Percentiles rank a stretch among this genome's conserved stretches.
phyloP scores from a whole-genome alignment of 129 eudicot species.

The Tagetes erecta region DNA sequence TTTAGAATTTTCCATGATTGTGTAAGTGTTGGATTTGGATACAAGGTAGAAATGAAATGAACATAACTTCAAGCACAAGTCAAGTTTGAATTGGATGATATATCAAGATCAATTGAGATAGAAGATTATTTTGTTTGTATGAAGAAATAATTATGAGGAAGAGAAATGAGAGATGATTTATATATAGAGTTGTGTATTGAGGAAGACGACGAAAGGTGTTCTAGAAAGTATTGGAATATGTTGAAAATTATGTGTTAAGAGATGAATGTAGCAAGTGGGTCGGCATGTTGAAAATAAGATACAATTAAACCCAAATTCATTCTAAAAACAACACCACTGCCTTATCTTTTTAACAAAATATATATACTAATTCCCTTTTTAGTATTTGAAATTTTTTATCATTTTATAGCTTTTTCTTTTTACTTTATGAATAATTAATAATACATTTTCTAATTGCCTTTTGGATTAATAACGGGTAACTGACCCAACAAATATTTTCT shows the following conservation, averaged over 20 bases:
- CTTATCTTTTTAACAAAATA: not conserved
- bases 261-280: slow-evolving; percentile 24
- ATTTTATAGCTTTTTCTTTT: no score
- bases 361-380: not conserved
- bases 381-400: not conserved
- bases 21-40: not conserved
- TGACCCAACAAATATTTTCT: no score
- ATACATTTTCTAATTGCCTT: no score
- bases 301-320: not conserved
- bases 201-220: slow-evolving; percentile 23
- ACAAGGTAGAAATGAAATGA: slow-evolving; percentile 28
- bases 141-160: not conserved
- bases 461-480: no score
- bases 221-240: slow-evolving; percentile 29
- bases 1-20: slow-evolving; percentile 45
- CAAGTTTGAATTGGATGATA: not conserved
- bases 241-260: no score
- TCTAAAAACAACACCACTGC: slow-evolving; percentile 20
- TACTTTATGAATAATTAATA: no score
- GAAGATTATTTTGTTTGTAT: not conserved
- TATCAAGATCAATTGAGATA: not conserved
- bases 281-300: slow-evolving; percentile 10
- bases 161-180: not conserved
- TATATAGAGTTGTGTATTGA: not conserved
- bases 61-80: slow-evolving; percentile 45